Percentiles rank a stretch among this genome's conserved stretches.
Evolutionary conservation across 2,329 filamentous ascomycete species (phyloP).

Genomic region (Chaetomium strumarium): DNA sequence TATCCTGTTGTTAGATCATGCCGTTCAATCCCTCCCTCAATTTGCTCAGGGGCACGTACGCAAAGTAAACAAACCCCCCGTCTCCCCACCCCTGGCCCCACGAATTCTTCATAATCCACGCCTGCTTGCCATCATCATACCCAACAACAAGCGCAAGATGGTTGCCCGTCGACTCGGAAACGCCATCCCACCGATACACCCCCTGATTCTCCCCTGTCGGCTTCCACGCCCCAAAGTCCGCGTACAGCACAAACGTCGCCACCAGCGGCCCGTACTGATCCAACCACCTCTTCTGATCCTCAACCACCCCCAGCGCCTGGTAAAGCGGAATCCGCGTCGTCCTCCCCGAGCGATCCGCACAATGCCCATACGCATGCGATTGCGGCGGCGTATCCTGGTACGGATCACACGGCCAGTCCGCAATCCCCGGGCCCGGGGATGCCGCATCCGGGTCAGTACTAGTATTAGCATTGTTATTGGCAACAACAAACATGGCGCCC

Average conservation of each 20-base stretch:
- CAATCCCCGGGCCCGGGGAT: constrained; percentile 13
- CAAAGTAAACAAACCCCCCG: constrained; percentile 21
- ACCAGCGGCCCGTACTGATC: constrained; percentile 20
- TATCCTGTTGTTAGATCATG: background rate
- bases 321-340: constrained; percentile 17
- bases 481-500: constrained; percentile 4
- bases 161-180: constrained; percentile 12
- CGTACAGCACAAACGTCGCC: constrained; percentile 19
- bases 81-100: constrained; percentile 20
- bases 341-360: constrained; percentile 16
- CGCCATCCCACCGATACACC: constrained; percentile 15
- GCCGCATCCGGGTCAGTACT: background rate
- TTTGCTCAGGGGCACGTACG: constrained; percentile 8
- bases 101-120: constrained; percentile 24
- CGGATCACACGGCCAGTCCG: constrained; percentile 22
- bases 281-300: constrained; percentile 23
- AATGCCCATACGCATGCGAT: constrained; percentile 12
- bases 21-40: too few relatives aligned
- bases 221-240: constrained; percentile 16
- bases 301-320: constrained; percentile 13
- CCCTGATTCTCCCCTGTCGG: background rate
- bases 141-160: constrained; percentile 21
- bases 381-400: constrained; percentile 15
- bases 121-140: constrained; percentile 18
- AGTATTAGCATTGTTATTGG: too few relatives aligned